Percentiles rank a stretch among this genome's conserved stretches.
Conservation (phyloP, 73 alveolate genomes). For the Durusdinium trenchii region DNA sequence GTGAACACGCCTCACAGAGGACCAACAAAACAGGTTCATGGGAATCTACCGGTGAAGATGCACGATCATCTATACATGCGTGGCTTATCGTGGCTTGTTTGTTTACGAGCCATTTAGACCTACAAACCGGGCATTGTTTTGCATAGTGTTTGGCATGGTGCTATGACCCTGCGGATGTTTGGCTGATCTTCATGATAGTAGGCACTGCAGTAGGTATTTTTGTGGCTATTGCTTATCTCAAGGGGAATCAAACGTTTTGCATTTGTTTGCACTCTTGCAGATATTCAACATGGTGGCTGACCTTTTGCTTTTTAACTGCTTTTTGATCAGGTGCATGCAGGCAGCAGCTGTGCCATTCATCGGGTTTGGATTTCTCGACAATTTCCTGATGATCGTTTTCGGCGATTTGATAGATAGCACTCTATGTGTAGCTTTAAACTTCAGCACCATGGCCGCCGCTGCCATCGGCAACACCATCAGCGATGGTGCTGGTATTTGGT, state of each 20-base stretch:
- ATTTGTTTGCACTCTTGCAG: too few species aligned
- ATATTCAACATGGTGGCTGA: too few species aligned
- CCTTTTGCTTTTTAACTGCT: not conserved
- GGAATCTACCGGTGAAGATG: not conserved
- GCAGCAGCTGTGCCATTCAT: slow-evolving; percentile 79
- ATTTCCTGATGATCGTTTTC: slow-evolving; percentile 62
- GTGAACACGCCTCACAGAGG: not conserved
- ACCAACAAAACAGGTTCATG: not conserved
- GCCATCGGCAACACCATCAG: slow-evolving; percentile 88
- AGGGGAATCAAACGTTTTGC: too few species aligned
- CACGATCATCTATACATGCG: not conserved
- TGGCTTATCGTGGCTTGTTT: too few species aligned
- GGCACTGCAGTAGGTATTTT: too few species aligned
- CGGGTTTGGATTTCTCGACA: slow-evolving; percentile 84
- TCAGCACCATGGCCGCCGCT: slow-evolving; percentile 92
- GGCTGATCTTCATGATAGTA: too few species aligned
- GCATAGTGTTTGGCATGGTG: not conserved
- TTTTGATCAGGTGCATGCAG: slow-evolving; percentile 53
- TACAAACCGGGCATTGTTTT: not conserved
- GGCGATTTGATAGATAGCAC: slow-evolving; percentile 84
- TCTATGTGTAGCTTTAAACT: slow-evolving; percentile 62
- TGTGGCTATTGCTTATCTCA: too few species aligned
- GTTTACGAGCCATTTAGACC: not conserved
- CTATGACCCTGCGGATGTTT: too few species aligned
- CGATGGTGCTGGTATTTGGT: slow-evolving; percentile 87